phyloP scores from a whole-genome alignment of 106 monocot species.

The Narthecium ossifragum region DNA sequence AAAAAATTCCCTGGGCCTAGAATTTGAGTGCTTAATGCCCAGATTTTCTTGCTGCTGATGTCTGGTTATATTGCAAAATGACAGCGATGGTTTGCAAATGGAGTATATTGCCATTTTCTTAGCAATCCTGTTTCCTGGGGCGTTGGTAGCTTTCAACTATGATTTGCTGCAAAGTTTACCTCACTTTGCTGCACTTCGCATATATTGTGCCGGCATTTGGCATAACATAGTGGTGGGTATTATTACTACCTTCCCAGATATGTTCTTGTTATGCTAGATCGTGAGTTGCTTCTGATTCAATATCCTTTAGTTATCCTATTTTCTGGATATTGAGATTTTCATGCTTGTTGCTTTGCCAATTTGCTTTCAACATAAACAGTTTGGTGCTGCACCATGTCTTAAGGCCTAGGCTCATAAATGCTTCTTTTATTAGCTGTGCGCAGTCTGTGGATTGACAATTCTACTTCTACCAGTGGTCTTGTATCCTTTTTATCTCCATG shows the following conservation, averaged over 20 bases:
- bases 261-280: no score
- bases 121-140: slow-evolving; percentile 84
- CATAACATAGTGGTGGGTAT: slow-evolving; percentile 76
- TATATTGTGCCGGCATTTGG: slow-evolving; percentile 99
- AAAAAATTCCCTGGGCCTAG: no score
- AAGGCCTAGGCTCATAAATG: not conserved
- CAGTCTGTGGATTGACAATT: slow-evolving; percentile 47
- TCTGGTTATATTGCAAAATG: slow-evolving; percentile 9
- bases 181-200: slow-evolving; percentile 43
- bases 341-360: not conserved
- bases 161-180: slow-evolving; percentile 54
- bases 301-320: no score
- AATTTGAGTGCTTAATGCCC: no score
- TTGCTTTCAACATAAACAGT: not conserved
- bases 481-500: slow-evolving; percentile 56
- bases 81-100: slow-evolving; percentile 75
- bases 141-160: slow-evolving; percentile 84
- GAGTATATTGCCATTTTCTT: slow-evolving; percentile 83
- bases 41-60: slow-evolving; percentile 5
- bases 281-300: no score
- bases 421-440: slow-evolving; percentile 51
- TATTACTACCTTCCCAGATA: no score
- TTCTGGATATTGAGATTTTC: no score
- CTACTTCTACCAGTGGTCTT: slow-evolving; percentile 56
- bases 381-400: not conserved